Conservation (phyloP, 202 grass and related monocot species). For the Carex sylvatica region DNA sequence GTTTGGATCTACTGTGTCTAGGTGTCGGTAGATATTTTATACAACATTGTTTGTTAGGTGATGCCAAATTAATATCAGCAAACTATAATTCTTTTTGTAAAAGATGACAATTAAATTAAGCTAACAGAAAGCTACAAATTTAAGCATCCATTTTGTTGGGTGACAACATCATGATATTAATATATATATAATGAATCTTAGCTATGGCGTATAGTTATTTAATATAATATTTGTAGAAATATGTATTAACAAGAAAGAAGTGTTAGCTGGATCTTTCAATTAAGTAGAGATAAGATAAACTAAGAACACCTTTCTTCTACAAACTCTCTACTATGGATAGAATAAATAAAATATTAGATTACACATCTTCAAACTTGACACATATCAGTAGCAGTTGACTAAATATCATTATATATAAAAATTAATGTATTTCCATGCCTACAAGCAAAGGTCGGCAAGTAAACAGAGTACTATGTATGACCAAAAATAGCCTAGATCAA, state of each 20-base stretch:
- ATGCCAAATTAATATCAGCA: neutral
- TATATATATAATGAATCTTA: too few species aligned
- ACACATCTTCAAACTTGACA: neutral
- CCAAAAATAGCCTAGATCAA: neutral
- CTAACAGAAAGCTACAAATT: neutral
- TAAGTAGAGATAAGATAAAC: neutral
- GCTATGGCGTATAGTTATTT: neutral
- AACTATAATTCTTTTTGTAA: neutral
- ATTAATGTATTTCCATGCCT: neutral
- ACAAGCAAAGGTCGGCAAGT: neutral
- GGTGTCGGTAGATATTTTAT: neutral
- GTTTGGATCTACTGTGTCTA: slow-evolving; percentile 13
- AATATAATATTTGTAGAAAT: neutral
- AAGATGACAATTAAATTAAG: neutral
- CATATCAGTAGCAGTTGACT: slow-evolving; percentile 5
- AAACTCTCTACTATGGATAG: neutral
- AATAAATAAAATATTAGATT: neutral
- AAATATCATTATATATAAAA: neutral
- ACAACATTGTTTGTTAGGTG: neutral
- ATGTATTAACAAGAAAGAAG: neutral
- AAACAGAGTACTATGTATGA: neutral
- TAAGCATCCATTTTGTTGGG: neutral
- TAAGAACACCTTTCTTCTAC: neutral
- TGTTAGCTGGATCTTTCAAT: neutral
- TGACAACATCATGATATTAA: neutral